Evolutionary conservation across 176 grass and related monocot genomes (phyloP), one percentile per base, ranked within the genome.

Genomic region (Aechmea fasciata): DNA sequence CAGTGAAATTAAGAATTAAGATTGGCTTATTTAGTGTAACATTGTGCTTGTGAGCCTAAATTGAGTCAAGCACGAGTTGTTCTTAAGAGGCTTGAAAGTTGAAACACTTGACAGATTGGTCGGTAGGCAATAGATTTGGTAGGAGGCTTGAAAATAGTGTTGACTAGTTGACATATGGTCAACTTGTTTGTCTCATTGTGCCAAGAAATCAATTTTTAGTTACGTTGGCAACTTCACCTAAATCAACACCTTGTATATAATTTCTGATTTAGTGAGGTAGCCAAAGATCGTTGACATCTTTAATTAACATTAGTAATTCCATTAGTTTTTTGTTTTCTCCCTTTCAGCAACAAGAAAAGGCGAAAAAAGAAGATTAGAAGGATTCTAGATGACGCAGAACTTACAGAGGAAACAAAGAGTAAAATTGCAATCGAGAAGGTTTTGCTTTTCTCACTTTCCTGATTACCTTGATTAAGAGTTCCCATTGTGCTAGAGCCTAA

Each of bases 361-460:
- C 78, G 47, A 69, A 93, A 92, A 75, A 97, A 90, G 80, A 87
- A 75, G 71, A 97, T 97, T 41, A 85, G 94, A 81, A 90, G 89
- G 83, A 97, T 97, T 26, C 80, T 97, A 68, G 89, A 93, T 90
- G 94, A 99, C 82, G 74, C 80, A 81, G 89, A 99, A 79, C 89
- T 93, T 85, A 89, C 82, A 53, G 94, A 99, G 51, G 94, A 99
- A 85, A 99, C 89, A 51, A 90, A 85, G 74, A 72, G 24, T 65
- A 99, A 87, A 83, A 99, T 99, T 74, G 89, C 86, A 53, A 80
- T 92, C 76, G 89, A 99, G 82, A 99, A 99, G 94, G 94, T 99
- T 67, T 76, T 69, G 10, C 33, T 41, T 41, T 7, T 41, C 13
- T 72, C 64, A 2, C 72, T 25, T 81, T 76, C 73, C 73, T 62